Evolutionary conservation across 2,329 filamentous ascomycete species (phyloP), one percentile per base, ranked within the genome.

Genomic region (Phialophora expanda): DNA sequence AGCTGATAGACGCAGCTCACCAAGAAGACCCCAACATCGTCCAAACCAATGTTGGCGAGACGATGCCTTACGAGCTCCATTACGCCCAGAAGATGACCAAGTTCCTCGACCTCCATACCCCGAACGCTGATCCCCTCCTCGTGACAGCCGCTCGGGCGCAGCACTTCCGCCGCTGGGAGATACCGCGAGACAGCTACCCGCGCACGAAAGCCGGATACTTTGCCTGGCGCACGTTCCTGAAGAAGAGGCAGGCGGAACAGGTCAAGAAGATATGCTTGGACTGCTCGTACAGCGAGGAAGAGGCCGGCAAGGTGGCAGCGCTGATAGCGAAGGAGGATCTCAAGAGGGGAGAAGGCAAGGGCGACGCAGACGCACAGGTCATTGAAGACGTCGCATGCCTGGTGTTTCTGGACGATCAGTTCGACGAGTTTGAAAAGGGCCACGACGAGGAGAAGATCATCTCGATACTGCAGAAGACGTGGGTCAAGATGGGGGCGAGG

Each of bases 361-460:
- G 87, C 65, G 81, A 83, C 66, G 56, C 66, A 6, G 89, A 92
- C 76, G 88, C 89, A 62, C 90, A 94, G 81, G 83, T 86, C 6
- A 82, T 96, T 68, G 92, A 96, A 80, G 92, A 96, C 78, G 90
- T 92, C 54, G 92, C 92, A 2, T 96, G 92, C 75, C 79, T 96
- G 62, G 92, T 96, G 30, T 96, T 96, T 76, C 79, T 96, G 70
- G 92, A 95, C 75, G 91, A 94, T 75, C 90, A 95, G 75, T 90
- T 96, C 69, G 92, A 93, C 73, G 86, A 85, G 58, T 96, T 95
- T 78, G 89, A 92, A 81, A 83, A 84, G 75, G 64, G 57, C 0
- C 69, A 69, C 44, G 90, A 92, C 74, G 90, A 94, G 78, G 89
- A 87, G 58, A 96, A 95, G 62, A 72, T 73, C 32, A 55, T 71